phyloP scores from a whole-genome alignment of 139 green algal species.

The Spirogloea muscicola region DNA sequence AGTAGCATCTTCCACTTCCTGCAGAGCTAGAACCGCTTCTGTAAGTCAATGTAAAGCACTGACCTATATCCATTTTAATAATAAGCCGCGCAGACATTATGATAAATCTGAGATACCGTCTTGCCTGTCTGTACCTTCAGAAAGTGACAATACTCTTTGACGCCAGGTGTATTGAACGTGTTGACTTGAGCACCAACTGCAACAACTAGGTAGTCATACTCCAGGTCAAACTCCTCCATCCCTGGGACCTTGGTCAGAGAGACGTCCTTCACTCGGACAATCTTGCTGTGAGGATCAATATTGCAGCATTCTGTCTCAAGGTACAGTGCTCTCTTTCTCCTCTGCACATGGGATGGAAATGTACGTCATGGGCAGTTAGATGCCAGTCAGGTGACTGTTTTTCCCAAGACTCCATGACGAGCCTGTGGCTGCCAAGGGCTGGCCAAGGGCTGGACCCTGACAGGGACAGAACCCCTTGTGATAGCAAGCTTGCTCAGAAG shows the following conservation, averaged over 20 bases:
- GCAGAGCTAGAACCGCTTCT: not conserved
- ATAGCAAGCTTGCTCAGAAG: too few species aligned
- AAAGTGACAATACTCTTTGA: conserved; percentile 73
- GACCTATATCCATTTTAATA: not conserved
- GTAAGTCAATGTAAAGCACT: not conserved
- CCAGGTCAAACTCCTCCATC: conserved; percentile 53
- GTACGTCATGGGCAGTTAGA: too few species aligned
- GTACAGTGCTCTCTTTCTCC: conserved; percentile 51
- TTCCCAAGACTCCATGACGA: too few species aligned
- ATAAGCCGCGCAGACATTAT: too few species aligned
- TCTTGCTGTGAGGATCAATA: conserved; percentile 67
- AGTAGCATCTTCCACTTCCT: conserved; percentile 34
- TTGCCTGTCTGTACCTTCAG: conserved; percentile 64
- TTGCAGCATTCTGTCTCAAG: conserved; percentile 78
- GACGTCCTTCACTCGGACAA: conserved; percentile 15
- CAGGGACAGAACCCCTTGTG: too few species aligned
- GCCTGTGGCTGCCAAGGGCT: too few species aligned
- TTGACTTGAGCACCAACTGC: conserved; percentile 71
- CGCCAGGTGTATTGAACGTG: conserved; percentile 71
- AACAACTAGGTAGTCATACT: conserved; percentile 71
- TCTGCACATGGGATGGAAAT: too few species aligned
- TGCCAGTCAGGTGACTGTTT: too few species aligned
- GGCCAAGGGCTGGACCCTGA: too few species aligned
- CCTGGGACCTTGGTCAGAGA: conserved; percentile 5
- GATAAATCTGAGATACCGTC: too few species aligned